These are phyloP conservation scores for Oryza nivara DNA, from an alignment of 176 grass and related monocot species.

Conservation along the genomic window DNA sequence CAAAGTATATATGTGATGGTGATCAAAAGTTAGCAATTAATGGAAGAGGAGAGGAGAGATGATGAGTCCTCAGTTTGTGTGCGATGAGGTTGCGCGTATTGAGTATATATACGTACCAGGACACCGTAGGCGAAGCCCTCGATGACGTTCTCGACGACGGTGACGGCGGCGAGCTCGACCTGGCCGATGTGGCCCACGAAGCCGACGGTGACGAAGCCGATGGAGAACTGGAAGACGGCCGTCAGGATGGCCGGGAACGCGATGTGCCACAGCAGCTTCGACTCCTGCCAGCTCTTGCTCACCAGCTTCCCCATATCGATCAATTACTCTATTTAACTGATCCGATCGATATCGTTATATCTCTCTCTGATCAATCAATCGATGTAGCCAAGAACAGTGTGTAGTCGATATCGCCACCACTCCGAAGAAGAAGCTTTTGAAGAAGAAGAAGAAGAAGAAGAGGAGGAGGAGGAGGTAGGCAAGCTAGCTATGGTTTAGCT, in stretches of 20 bases:
- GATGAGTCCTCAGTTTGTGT: no score
- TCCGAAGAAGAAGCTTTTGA: no score
- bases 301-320: slow-evolving; percentile 40
- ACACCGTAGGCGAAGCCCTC: slow-evolving; percentile 65
- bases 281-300: slow-evolving; percentile 63
- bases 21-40: no score
- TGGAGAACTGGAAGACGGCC: slow-evolving; percentile 78
- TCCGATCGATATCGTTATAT: no score
- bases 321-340: no score
- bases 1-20: no score
- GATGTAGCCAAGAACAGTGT: no score
- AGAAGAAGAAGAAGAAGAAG: not conserved
- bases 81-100: no score
- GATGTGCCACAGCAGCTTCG: slow-evolving; percentile 74
- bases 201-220: slow-evolving; percentile 68
- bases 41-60: no score
- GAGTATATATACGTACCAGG: slow-evolving; percentile 44
- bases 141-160: slow-evolving; percentile 68
- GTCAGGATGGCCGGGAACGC: slow-evolving; percentile 78
- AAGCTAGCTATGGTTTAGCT: not conserved
- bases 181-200: slow-evolving; percentile 75
- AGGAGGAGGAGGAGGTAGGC: not conserved
- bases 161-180: slow-evolving; percentile 71
- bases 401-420: no score
- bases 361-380: no score